phyloP scores from a whole-genome alignment of 345 rosid species.

The Physaria fendleri region DNA sequence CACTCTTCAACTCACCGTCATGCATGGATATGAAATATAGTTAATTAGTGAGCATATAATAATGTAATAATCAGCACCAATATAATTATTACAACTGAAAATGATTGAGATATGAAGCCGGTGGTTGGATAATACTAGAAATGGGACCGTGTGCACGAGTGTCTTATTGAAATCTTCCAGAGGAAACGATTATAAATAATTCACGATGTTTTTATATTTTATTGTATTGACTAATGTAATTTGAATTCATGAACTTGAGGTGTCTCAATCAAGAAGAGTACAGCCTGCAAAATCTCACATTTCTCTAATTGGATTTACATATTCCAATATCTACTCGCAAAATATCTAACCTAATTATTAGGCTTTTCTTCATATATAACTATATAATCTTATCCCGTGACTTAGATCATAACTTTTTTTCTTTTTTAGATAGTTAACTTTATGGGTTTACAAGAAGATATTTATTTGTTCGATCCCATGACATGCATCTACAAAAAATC shows the following conservation, averaged over 20 bases:
- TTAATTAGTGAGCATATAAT: neutral
- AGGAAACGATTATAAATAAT: constrained; percentile 7
- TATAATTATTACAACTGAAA: neutral
- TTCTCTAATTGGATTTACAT: constrained; percentile 7
- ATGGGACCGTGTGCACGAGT: constrained; percentile 47
- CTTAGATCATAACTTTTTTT: constrained; percentile 17
- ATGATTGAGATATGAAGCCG: constrained; percentile 18
- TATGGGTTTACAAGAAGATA: constrained; percentile 11
- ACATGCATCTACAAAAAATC: constrained; percentile 16
- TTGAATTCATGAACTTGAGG: constrained; percentile 26
- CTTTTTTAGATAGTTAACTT: constrained; percentile 12
- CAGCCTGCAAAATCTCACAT: constrained; percentile 20
- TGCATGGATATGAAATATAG: neutral
- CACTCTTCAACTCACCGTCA: constrained; percentile 13
- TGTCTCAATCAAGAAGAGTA: constrained; percentile 25
- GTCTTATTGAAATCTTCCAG: constrained; percentile 32
- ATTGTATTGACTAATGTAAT: constrained; percentile 1
- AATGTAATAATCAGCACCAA: constrained; percentile 5
- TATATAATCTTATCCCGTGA: no score
- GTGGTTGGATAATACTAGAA: constrained; percentile 26
- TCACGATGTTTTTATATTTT: no score
- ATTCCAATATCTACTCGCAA: neutral
- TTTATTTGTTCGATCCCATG: constrained; percentile 18
- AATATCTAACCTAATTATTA: no score
- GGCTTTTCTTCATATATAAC: no score